Percentiles rank a stretch among this genome's conserved stretches.
Conservation (phyloP, 805 yeast species). For the Blastobotrys muscicola region DNA sequence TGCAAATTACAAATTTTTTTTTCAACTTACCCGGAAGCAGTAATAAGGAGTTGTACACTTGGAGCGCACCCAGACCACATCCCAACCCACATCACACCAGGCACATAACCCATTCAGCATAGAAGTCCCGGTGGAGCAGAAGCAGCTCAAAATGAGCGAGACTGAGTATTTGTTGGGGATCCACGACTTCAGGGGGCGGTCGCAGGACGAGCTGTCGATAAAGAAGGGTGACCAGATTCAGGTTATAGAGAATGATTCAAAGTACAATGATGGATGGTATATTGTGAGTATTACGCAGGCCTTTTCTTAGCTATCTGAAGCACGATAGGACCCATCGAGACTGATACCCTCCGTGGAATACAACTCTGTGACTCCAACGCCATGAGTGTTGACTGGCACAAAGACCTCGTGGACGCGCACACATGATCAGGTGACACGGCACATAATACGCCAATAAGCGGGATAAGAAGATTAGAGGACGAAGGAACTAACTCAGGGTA, state of each 20-base stretch:
- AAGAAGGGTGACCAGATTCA: conserved; percentile 78
- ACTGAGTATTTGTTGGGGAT: conserved; percentile 29
- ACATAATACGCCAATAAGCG: too few relatives aligned
- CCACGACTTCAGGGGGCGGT: conserved; percentile 77
- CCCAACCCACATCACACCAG: too few relatives aligned
- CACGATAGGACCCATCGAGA: too few relatives aligned
- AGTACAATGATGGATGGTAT: conserved; percentile 95
- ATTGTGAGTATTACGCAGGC: conserved; percentile 29
- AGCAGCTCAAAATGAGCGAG: background rate
- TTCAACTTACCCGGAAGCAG: too few relatives aligned
- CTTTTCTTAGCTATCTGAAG: conserved; percentile 13
- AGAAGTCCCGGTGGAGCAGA: background rate
- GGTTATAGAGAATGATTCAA: conserved; percentile 85
- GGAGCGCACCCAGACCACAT: too few relatives aligned
- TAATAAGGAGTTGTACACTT: too few relatives aligned
- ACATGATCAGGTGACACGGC: too few relatives aligned
- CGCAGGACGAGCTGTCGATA: conserved; percentile 82
- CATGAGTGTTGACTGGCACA: too few relatives aligned
- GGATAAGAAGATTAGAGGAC: background rate
- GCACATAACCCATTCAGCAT: too few relatives aligned
- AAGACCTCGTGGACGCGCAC: too few relatives aligned
- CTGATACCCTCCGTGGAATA: too few relatives aligned
- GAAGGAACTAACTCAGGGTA: conserved; percentile 37
- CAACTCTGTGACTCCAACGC: background rate
- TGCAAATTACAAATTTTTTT: too few relatives aligned